Conservation (phyloP, 2,329 filamentous ascomycete genomes). For the Zymoseptoria brevis region DNA sequence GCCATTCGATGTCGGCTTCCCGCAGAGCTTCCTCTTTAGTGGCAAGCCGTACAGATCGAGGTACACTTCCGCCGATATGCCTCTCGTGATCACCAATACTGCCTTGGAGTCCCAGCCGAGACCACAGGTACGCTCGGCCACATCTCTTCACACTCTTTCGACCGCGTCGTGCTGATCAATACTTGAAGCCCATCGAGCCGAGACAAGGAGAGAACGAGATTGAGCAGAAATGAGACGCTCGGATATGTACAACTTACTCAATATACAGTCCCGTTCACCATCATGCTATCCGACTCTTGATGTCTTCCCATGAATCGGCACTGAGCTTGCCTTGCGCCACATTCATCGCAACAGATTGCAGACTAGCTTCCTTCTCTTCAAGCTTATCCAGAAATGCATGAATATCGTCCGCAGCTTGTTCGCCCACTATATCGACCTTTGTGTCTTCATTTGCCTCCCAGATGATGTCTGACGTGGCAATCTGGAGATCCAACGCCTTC, state of each 20-base stretch:
- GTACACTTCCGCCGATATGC: constrained; percentile 11
- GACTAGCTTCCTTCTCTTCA: constrained; percentile 57
- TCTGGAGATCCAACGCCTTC: constrained; percentile 54
- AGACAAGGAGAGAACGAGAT: constrained; percentile 13
- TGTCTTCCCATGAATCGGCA: constrained; percentile 22
- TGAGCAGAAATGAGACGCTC: constrained; percentile 2
- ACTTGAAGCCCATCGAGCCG: constrained; percentile 11
- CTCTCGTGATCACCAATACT: constrained; percentile 9
- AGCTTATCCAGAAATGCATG: constrained; percentile 52
- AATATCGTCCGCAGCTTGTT: constrained; percentile 50
- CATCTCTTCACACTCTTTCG: neutral
- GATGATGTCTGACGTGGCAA: constrained; percentile 70
- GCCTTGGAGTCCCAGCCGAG: constrained; percentile 12
- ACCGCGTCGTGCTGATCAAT: constrained; percentile 1
- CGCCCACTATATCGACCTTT: constrained; percentile 53
- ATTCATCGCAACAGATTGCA: constrained; percentile 76
- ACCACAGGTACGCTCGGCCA: constrained; percentile 1
- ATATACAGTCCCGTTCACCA: neutral
- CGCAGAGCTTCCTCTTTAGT: constrained; percentile 13
- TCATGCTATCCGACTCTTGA: constrained; percentile 15
- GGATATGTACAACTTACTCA: neutral
- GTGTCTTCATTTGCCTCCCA: constrained; percentile 81
- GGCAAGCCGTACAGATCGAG: constrained; percentile 15
- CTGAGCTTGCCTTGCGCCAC: constrained; percentile 32
- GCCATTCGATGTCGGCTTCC: constrained; percentile 46